Percentiles rank a stretch among this genome's conserved stretches.
These are phyloP conservation scores for Ziziphus jujuba DNA, from an alignment of 306 rosid species.

Conservation along the genomic window DNA sequence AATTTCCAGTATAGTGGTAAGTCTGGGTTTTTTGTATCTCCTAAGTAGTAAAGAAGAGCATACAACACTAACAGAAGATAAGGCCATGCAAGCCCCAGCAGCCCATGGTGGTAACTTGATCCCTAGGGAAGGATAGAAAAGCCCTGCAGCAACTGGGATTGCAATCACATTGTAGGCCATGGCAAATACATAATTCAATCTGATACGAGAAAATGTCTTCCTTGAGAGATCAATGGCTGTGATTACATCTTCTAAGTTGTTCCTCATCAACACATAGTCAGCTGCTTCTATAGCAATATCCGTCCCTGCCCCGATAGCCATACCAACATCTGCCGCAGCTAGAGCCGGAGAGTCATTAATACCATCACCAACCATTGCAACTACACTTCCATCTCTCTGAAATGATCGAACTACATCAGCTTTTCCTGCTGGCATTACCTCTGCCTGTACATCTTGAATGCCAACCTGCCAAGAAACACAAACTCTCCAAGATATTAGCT, in stretches of 20 bases:
- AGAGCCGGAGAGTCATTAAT: conserved; percentile 96
- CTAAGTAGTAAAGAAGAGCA: conserved; percentile 88
- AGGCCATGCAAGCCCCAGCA: conserved; percentile 98
- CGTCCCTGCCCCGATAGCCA: conserved; percentile 98
- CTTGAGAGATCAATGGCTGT: conserved; percentile 94
- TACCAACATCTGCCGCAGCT: conserved; percentile 94
- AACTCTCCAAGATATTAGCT: neutral
- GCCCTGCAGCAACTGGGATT: conserved; percentile 92
- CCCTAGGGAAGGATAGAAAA: conserved; percentile 65
- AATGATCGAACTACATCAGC: conserved; percentile 74
- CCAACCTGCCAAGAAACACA: conserved; percentile 72
- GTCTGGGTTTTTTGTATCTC: conserved; percentile 80
- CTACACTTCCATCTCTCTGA: conserved; percentile 77
- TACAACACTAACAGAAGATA: conserved; percentile 89
- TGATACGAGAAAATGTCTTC: conserved; percentile 78
- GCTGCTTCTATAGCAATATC: conserved; percentile 98
- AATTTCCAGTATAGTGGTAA: conserved; percentile 78
- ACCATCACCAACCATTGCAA: conserved; percentile 99
- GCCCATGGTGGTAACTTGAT: conserved; percentile 93
- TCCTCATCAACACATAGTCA: conserved; percentile 85
- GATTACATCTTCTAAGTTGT: conserved; percentile 90
- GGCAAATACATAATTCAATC: conserved; percentile 80
- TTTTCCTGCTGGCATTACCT: conserved; percentile 97
- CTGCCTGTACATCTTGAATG: conserved; percentile 84
- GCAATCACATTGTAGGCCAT: conserved; percentile 88